These are phyloP conservation scores for Sporobolomyces pararoseus DNA, from an alignment of 768 basidiomycete genomes.

Conservation along the genomic window DNA sequence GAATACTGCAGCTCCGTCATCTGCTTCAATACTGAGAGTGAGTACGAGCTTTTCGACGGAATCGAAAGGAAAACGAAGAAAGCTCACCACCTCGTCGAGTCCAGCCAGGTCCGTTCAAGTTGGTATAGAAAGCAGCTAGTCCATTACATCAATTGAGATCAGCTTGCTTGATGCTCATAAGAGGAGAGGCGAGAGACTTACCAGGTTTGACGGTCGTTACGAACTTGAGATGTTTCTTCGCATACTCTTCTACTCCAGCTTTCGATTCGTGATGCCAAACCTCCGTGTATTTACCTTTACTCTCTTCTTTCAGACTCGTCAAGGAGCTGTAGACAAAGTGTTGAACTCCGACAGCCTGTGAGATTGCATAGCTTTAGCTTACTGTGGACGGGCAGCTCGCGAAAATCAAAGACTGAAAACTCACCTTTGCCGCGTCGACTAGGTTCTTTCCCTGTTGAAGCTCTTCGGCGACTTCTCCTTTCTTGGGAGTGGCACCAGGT, in stretches of 20 bases:
- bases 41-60: not conserved
- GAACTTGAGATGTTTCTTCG: not conserved
- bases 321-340: slow-evolving; percentile 40
- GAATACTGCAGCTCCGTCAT: not conserved
- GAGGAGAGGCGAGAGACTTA: not conserved
- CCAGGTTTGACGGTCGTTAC: slow-evolving; percentile 2
- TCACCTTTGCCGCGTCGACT: slow-evolving; percentile 17
- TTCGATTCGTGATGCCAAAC: slow-evolving; percentile 26
- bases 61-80: not conserved
- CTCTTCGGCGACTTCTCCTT: not conserved
- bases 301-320: not conserved
- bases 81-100: not conserved
- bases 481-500: not conserved
- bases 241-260: not conserved
- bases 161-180: not conserved
- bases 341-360: slow-evolving; percentile 26
- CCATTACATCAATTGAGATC: too few relatives aligned
- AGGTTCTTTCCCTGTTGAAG: slow-evolving; percentile 9
- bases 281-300: slow-evolving; percentile 24
- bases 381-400: not conserved
- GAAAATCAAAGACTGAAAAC: not conserved
- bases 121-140: slow-evolving; percentile 6
- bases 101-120: not conserved
- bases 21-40: not conserved
- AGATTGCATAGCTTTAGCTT: too few relatives aligned